Conservation (phyloP, 768 basidiomycete species). For the Amanita phalloides region DNA sequence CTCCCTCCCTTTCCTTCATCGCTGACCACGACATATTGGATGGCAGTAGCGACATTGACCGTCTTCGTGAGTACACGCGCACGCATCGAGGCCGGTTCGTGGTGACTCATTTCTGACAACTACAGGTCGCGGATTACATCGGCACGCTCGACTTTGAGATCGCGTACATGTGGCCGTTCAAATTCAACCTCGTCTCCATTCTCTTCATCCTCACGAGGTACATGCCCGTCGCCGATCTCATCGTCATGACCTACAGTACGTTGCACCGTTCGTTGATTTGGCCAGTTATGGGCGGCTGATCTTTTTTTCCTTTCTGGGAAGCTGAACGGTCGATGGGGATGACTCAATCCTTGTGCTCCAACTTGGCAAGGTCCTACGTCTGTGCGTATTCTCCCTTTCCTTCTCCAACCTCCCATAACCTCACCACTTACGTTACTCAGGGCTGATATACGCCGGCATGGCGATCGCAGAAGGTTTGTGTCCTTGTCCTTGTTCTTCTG, state of each 20-base stretch:
- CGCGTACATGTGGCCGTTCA: conserved; percentile 4
- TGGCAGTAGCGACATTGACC: conserved; percentile 1
- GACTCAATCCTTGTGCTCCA: neutral
- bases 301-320: neutral
- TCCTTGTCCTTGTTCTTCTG: neutral
- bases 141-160: conserved; percentile 4
- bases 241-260: conserved; percentile 2
- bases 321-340: neutral
- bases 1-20: neutral
- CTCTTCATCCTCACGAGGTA: conserved; percentile 2
- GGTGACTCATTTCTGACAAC: neutral
- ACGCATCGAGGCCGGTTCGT: too few relatives aligned
- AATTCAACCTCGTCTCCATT: conserved; percentile 2
- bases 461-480: conserved; percentile 3
- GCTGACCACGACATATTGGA: neutral
- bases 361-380: neutral
- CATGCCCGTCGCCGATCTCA: neutral
- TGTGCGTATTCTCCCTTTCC: neutral
- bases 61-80: neutral
- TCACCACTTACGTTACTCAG: neutral
- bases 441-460: conserved; percentile 5
- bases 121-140: conserved; percentile 1
- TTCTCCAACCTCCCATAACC: neutral
- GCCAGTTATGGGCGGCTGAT: neutral
- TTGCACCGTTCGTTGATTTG: neutral